These are phyloP conservation scores for Mucor ambiguus DNA, from an alignment of 371 early-diverging fungal genomes.

Conservation along the genomic window DNA sequence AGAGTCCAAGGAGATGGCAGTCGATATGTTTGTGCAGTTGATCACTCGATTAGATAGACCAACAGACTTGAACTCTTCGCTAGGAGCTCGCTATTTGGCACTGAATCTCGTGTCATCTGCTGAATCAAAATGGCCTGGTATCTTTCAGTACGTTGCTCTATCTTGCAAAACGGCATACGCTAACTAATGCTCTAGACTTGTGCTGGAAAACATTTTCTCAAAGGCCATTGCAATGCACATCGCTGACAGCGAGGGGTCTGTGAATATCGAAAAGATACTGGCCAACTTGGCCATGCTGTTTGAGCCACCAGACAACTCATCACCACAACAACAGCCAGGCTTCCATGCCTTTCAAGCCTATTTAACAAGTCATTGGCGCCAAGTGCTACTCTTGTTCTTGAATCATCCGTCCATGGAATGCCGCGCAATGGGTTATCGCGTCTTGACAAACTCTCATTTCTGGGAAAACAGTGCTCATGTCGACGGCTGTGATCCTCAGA, in stretches of 20 bases:
- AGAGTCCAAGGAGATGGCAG: conserved; percentile 20
- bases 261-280: conserved; percentile 42
- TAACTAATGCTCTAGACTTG: conserved; percentile 18
- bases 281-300: conserved; percentile 41
- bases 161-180: not conserved
- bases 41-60: conserved; percentile 31
- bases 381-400: conserved; percentile 42
- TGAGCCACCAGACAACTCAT: conserved; percentile 15
- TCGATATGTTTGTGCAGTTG: conserved; percentile 35
- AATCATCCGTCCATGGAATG: conserved; percentile 51
- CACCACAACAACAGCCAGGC: conserved; percentile 12
- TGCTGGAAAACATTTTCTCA: conserved; percentile 41
- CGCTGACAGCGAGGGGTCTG: conserved; percentile 38
- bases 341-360: conserved; percentile 39
- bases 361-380: conserved; percentile 38
- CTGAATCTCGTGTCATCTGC: conserved; percentile 36
- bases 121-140: conserved; percentile 42
- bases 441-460: conserved; percentile 35
- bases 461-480: conserved; percentile 26
- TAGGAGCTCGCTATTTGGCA: conserved; percentile 32
- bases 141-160: conserved; percentile 33
- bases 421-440: conserved; percentile 41
- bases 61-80: conserved; percentile 7
- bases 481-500: conserved; percentile 16
- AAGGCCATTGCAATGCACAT: conserved; percentile 49